Evolutionary conservation across 345 rosid species (phyloP).

Genomic region (Erucastrum elatum): DNA sequence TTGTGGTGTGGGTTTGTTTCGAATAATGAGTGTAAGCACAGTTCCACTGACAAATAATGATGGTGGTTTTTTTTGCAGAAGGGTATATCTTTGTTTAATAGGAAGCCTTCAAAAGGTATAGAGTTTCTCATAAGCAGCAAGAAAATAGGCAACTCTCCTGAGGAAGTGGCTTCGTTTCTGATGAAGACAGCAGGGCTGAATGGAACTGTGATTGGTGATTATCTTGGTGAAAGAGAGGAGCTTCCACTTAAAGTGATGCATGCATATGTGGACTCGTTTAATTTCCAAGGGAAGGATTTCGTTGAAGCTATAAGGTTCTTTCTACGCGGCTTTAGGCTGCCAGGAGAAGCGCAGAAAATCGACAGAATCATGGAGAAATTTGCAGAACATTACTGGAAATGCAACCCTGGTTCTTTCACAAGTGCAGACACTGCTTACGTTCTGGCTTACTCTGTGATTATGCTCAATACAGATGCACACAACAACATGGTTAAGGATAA

Average conservation of each 20-base stretch:
- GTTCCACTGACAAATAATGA: background rate
- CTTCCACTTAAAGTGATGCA: conserved; percentile 91
- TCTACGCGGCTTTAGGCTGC: conserved; percentile 87
- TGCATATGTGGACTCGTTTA: conserved; percentile 93
- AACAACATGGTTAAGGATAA: conserved; percentile 97
- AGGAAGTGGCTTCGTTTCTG: conserved; percentile 87
- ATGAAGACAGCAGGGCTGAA: conserved; percentile 73
- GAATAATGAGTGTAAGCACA: too few relatives aligned
- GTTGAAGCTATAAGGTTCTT: conserved; percentile 93
- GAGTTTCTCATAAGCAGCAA: conserved; percentile 73
- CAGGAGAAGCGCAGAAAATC: conserved; percentile 98
- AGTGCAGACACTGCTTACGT: conserved; percentile 98
- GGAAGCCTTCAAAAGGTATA: conserved; percentile 90
- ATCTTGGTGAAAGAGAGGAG: conserved; percentile 94
- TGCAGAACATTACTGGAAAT: conserved; percentile 96
- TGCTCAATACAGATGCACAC: conserved; percentile 99
- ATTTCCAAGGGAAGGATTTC: conserved; percentile 72
- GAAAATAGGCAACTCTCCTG: conserved; percentile 74
- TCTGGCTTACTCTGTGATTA: conserved; percentile 91
- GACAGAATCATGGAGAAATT: conserved; percentile 97
- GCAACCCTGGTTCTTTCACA: conserved; percentile 85
- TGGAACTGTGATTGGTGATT: conserved; percentile 92
- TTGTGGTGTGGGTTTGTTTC: too few relatives aligned
- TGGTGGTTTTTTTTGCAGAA: conserved; percentile 59
- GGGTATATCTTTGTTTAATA: conserved; percentile 75